Percentiles rank a stretch among this genome's conserved stretches.
Conservation (phyloP, 192 early-diverging fungal species). For the Gamsiella multidivaricata region DNA sequence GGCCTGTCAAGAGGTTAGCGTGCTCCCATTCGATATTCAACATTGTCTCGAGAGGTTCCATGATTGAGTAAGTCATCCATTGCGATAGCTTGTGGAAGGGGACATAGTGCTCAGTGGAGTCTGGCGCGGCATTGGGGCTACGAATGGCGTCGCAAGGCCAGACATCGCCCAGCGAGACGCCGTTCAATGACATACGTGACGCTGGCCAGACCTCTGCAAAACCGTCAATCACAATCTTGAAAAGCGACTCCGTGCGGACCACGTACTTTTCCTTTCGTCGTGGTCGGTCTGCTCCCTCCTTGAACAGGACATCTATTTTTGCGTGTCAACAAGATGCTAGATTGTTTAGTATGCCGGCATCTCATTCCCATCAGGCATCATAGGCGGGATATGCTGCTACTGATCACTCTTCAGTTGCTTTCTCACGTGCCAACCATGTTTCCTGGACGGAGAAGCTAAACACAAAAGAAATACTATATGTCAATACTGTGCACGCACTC, state of each 20-base stretch:
- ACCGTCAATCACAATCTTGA: conserved; percentile 83
- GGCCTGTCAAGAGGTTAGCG: conserved; percentile 80
- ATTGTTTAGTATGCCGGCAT: too few species aligned
- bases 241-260: conserved; percentile 78
- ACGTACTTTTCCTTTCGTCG: conserved; percentile 57
- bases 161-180: conserved; percentile 87
- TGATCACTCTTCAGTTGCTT: too few species aligned
- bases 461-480: background rate
- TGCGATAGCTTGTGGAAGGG: conserved; percentile 95
- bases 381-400: too few species aligned
- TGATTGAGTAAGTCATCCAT: conserved; percentile 94
- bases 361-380: too few species aligned
- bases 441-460: conserved; percentile 75
- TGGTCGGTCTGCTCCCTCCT: conserved; percentile 60
- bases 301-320: conserved; percentile 81
- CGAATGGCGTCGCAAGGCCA: conserved; percentile 80
- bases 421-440: conserved; percentile 73
- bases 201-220: conserved; percentile 89
- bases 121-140: conserved; percentile 6
- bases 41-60: conserved; percentile 78
- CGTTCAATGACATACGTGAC: conserved; percentile 80
- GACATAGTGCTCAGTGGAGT: conserved; percentile 64
- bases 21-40: conserved; percentile 61
- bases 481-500: too few species aligned
- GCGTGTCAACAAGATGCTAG: too few species aligned